Evolutionary conservation across 306 rosid species (phyloP).

Genomic region (Trifolium fragiferum): DNA sequence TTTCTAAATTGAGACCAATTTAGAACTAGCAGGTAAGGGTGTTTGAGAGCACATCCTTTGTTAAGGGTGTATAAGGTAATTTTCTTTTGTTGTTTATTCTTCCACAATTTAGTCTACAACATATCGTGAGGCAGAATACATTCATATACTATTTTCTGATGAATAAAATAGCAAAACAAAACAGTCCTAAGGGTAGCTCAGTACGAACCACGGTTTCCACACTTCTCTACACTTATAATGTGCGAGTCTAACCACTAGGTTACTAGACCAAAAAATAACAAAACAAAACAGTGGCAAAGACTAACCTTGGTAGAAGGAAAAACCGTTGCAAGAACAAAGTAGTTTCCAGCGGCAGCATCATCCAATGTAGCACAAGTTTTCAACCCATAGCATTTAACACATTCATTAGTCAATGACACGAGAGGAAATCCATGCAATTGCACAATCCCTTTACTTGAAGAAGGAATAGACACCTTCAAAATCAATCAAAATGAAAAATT

Average conservation of each 20-base stretch:
- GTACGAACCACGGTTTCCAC: too few relatives aligned
- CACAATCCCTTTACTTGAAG: conserved; percentile 38
- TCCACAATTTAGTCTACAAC: conserved; percentile 16
- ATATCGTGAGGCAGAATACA: background rate
- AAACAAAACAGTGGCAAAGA: conserved; percentile 10
- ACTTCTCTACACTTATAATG: too few relatives aligned
- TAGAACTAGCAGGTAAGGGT: background rate
- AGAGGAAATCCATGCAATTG: conserved; percentile 66
- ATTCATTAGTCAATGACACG: conserved; percentile 62
- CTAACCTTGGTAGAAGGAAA: conserved; percentile 80
- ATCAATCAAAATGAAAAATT: conserved; percentile 3
- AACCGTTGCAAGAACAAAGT: conserved; percentile 75
- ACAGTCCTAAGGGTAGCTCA: too few relatives aligned
- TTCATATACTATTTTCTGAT: too few relatives aligned
- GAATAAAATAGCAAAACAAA: too few relatives aligned
- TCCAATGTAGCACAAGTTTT: conserved; percentile 35
- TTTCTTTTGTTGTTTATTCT: conserved; percentile 8
- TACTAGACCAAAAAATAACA: too few relatives aligned
- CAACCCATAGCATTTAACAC: conserved; percentile 52
- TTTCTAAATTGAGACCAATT: background rate
- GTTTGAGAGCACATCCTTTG: conserved; percentile 11
- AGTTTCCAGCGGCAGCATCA: conserved; percentile 60
- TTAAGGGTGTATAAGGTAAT: background rate
- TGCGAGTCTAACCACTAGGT: too few relatives aligned
- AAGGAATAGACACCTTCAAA: conserved; percentile 69